A percentile compares a stretch with the other conserved stretches of the same genome.
These are phyloP conservation scores for Linanthus parryae DNA, from an alignment of 148 eudicot genomes.

Conservation along the genomic window DNA sequence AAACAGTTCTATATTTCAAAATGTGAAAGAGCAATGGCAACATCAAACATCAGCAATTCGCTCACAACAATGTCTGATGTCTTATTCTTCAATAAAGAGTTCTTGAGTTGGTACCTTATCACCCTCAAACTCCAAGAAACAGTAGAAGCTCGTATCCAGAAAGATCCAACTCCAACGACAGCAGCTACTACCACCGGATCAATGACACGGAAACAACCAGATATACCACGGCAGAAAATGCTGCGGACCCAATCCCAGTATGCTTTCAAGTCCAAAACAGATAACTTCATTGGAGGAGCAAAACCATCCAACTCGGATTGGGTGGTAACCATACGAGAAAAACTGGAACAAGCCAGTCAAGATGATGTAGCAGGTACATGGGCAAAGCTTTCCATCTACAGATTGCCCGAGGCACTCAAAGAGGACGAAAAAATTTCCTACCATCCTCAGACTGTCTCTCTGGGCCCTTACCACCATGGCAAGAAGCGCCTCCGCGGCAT, in stretches of 20 bases:
- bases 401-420: slow-evolving; percentile 55
- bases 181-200: slow-evolving; percentile 14
- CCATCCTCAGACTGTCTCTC: slow-evolving; percentile 66
- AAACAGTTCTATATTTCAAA: too few species aligned
- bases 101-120: slow-evolving; percentile 88
- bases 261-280: slow-evolving; percentile 23
- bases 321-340: slow-evolving; percentile 54
- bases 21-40: too few species aligned
- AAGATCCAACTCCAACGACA: too few species aligned
- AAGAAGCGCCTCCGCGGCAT: slow-evolving; percentile 37
- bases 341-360: slow-evolving; percentile 47
- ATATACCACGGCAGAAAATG: slow-evolving; percentile 18
- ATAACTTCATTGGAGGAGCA: slow-evolving; percentile 7
- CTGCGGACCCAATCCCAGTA: too few species aligned
- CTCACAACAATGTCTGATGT: too few species aligned
- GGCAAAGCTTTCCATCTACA: slow-evolving; percentile 62
- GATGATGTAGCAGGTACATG: slow-evolving; percentile 52
- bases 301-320: slow-evolving; percentile 53
- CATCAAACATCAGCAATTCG: too few species aligned
- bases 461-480: slow-evolving; percentile 82
- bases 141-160: slow-evolving; percentile 43
- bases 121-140: slow-evolving; percentile 86
- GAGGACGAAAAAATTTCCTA: slow-evolving; percentile 59
- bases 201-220: background rate
- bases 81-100: slow-evolving; percentile 94